Evolutionary conservation across 805 yeast species (phyloP).

Genomic region (Torulaspora quercuum): DNA sequence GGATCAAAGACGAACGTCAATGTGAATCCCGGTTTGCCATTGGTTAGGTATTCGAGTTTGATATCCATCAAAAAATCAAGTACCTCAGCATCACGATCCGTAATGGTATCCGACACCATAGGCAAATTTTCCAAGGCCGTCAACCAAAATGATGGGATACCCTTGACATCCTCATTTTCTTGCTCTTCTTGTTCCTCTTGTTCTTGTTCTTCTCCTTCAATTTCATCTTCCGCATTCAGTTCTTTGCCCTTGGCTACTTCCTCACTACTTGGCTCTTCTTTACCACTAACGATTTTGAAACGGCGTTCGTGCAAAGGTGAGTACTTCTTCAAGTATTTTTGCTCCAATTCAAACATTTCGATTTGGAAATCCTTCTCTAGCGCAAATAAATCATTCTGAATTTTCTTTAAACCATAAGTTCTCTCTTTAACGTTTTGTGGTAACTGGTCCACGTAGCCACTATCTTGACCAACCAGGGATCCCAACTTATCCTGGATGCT

Average conservation of each 20-base stretch:
- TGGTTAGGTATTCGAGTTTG: slow-evolving; percentile 69
- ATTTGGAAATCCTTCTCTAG: slow-evolving; percentile 89
- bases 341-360: slow-evolving; percentile 82
- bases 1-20: slow-evolving; percentile 74
- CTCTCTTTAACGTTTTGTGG: slow-evolving; percentile 71
- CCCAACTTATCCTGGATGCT: slow-evolving; percentile 89
- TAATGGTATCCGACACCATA: slow-evolving; percentile 75
- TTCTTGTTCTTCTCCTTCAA: slow-evolving; percentile 41
- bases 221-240: slow-evolving; percentile 50
- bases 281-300: slow-evolving; percentile 67
- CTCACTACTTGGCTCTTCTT: slow-evolving; percentile 67
- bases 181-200: slow-evolving; percentile 46
- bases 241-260: slow-evolving; percentile 78
- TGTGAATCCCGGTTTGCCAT: slow-evolving; percentile 72
- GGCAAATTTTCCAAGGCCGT: slow-evolving; percentile 88
- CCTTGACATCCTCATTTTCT: slow-evolving; percentile 49
- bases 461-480: slow-evolving; percentile 75
- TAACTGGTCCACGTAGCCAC: slow-evolving; percentile 78
- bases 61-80: slow-evolving; percentile 65
- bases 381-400: slow-evolving; percentile 75
- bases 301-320: slow-evolving; percentile 74
- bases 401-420: slow-evolving; percentile 73
- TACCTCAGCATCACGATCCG: slow-evolving; percentile 87
- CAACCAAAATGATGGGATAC: slow-evolving; percentile 95
- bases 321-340: slow-evolving; percentile 67